Evolutionary conservation across 352 stramenopile species (phyloP).

Genomic region (Phytophthora ohioensis): DNA sequence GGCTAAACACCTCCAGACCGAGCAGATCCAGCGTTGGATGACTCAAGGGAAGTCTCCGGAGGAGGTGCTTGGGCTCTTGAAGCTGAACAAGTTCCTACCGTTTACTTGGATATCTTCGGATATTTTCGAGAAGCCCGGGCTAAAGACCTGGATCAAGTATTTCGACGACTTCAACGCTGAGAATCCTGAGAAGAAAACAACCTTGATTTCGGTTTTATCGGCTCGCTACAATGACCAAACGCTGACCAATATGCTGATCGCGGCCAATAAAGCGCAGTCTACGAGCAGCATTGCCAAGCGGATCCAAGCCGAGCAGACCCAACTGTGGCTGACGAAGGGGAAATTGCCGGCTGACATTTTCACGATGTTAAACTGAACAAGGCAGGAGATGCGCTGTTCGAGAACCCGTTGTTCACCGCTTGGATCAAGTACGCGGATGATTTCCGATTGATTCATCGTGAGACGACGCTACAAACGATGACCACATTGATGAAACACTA

Average conservation of each 20-base stretch:
- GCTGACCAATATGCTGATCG: constrained; percentile 18
- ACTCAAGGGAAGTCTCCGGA: constrained; percentile 3
- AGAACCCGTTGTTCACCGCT: constrained; percentile 6
- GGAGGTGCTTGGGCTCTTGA: constrained; percentile 5
- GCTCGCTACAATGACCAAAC: constrained; percentile 17
- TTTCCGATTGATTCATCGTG: not conserved
- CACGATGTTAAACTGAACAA: constrained; percentile 4
- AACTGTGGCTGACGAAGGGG: not conserved
- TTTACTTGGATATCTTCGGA: constrained; percentile 5
- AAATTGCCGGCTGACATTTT: constrained; percentile 6
- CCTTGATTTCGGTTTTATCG: constrained; percentile 3
- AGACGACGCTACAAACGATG: not conserved
- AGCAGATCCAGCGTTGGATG: constrained; percentile 23
- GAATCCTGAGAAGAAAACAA: constrained; percentile 16
- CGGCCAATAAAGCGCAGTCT: not conserved
- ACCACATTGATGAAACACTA: constrained; percentile 6
- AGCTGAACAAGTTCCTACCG: constrained; percentile 8
- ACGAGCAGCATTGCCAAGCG: constrained; percentile 9
- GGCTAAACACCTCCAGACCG: constrained; percentile 10
- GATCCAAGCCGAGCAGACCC: constrained; percentile 9
- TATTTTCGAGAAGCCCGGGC: constrained; percentile 11
- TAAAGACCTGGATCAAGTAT: constrained; percentile 17
- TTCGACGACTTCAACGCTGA: constrained; percentile 18
- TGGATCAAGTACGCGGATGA: constrained; percentile 29
- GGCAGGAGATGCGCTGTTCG: constrained; percentile 11